Percentiles rank a stretch among this genome's conserved stretches.
These are phyloP conservation scores for Lipomyces lipofer DNA, from an alignment of 805 yeast genomes.

Conservation along the genomic window DNA sequence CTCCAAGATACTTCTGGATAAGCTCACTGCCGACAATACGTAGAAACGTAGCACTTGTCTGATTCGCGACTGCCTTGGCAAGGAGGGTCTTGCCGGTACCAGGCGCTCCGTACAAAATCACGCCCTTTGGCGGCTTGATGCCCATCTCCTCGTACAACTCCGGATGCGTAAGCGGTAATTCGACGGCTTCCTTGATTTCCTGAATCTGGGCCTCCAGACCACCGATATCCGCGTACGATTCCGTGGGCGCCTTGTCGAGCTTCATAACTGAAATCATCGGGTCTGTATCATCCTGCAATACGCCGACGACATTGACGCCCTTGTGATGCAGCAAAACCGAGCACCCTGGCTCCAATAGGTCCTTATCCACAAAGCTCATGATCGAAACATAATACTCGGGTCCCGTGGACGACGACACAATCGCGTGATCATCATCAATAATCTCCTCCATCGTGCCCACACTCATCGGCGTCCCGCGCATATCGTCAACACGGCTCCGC, in stretches of 20 bases:
- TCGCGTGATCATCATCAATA: constrained; percentile 98
- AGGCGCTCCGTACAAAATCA: constrained; percentile 93
- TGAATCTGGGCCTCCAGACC: constrained; percentile 95
- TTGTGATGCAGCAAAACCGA: constrained; percentile 93
- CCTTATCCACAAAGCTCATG: constrained; percentile 95
- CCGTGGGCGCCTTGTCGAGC: constrained; percentile 95
- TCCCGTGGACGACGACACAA: constrained; percentile 92
- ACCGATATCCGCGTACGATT: constrained; percentile 95
- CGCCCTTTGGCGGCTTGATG: constrained; percentile 97
- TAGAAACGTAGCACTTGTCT: constrained; percentile 92
- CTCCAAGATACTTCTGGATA: constrained; percentile 95
- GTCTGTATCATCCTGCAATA: constrained; percentile 95
- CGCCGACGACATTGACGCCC: constrained; percentile 95
- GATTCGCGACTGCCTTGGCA: constrained; percentile 98
- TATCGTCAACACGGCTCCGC: constrained; percentile 89
- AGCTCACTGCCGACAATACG: constrained; percentile 97
- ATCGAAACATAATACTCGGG: constrained; percentile 97
- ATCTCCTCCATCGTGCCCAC: constrained; percentile 96
- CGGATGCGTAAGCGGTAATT: constrained; percentile 92
- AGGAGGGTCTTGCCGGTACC: constrained; percentile 96
- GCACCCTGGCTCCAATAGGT: constrained; percentile 93
- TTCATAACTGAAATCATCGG: constrained; percentile 98
- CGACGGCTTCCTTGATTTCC: constrained; percentile 96
- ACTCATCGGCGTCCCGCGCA: constrained; percentile 95
- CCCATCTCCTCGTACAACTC: constrained; percentile 98